These are phyloP conservation scores for Phytophthora chlamydospora DNA, from an alignment of 352 stramenopile genomes.

Conservation along the genomic window DNA sequence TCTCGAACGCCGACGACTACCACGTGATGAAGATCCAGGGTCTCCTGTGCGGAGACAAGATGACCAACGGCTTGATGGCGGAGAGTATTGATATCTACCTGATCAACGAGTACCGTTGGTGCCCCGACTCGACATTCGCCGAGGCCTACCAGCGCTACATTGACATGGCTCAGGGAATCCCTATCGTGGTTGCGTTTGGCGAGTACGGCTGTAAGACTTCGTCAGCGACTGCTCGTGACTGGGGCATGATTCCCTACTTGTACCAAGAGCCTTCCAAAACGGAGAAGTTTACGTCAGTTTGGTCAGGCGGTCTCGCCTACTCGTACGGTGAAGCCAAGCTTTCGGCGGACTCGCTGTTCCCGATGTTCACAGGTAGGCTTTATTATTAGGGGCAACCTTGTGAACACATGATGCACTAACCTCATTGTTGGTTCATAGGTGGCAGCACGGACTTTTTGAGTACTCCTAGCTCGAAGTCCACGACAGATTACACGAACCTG, in stretches of 20 bases:
- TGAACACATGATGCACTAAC: constrained; percentile 23
- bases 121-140: constrained; percentile 65
- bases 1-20: constrained; percentile 78
- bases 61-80: constrained; percentile 80
- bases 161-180: constrained; percentile 73
- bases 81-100: constrained; percentile 90
- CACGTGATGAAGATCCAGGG: constrained; percentile 85
- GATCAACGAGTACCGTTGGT: constrained; percentile 92
- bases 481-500: constrained; percentile 76
- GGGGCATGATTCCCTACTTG: constrained; percentile 83
- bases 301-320: constrained; percentile 83
- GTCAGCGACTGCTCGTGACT: constrained; percentile 50
- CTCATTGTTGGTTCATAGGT: constrained; percentile 33
- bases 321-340: constrained; percentile 89
- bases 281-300: constrained; percentile 76
- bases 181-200: constrained; percentile 81
- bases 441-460: constrained; percentile 67
- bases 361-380: constrained; percentile 78
- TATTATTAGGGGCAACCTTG: neutral
- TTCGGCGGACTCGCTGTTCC: constrained; percentile 65
- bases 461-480: constrained; percentile 63
- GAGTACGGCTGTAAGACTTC: constrained; percentile 84
- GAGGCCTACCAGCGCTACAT: constrained; percentile 80
- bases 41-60: constrained; percentile 83
- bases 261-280: constrained; percentile 74